phyloP scores from a whole-genome alignment of 345 rosid genomes.

The Noccaea bulbosa region DNA sequence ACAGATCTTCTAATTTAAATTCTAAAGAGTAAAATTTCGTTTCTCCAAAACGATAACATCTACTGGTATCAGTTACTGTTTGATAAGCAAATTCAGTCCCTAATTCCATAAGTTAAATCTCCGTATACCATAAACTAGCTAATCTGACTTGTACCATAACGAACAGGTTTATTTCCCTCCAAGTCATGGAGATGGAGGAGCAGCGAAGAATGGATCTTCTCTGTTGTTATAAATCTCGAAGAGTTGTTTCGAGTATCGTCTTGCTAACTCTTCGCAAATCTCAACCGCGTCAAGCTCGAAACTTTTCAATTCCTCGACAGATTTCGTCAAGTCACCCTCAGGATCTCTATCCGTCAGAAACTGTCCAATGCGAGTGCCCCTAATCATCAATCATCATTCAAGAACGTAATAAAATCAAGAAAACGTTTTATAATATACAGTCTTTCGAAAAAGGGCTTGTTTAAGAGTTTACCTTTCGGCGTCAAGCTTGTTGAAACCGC shows the following conservation, averaged over 20 bases:
- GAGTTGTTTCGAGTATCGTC: constrained; percentile 66
- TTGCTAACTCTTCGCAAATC: constrained; percentile 56
- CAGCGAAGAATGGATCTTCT: constrained; percentile 64
- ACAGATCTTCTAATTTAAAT: too few species aligned
- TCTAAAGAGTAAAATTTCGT: too few species aligned
- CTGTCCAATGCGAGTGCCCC: constrained; percentile 61
- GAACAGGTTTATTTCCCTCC: too few species aligned
- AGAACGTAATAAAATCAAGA: not conserved
- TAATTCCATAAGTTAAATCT: too few species aligned
- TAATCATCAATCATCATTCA: constrained; percentile 22
- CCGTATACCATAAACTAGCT: too few species aligned
- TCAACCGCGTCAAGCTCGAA: constrained; percentile 48
- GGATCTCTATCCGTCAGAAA: constrained; percentile 67
- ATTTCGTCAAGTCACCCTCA: constrained; percentile 57
- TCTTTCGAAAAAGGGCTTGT: not conserved
- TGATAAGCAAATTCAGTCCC: too few species aligned
- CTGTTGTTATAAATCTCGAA: constrained; percentile 66
- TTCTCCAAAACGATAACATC: too few species aligned
- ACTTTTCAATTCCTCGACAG: constrained; percentile 56
- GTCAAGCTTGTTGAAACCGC: constrained; percentile 74
- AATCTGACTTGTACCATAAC: too few species aligned
- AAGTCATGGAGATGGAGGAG: constrained; percentile 34
- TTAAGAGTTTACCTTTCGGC: constrained; percentile 55
- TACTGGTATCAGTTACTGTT: too few species aligned
- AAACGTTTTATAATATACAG: not conserved